Percentiles rank a stretch among this genome's conserved stretches.
These are phyloP conservation scores for Prunus dulcis DNA, from an alignment of 306 rosid species.

Conservation along the genomic window DNA sequence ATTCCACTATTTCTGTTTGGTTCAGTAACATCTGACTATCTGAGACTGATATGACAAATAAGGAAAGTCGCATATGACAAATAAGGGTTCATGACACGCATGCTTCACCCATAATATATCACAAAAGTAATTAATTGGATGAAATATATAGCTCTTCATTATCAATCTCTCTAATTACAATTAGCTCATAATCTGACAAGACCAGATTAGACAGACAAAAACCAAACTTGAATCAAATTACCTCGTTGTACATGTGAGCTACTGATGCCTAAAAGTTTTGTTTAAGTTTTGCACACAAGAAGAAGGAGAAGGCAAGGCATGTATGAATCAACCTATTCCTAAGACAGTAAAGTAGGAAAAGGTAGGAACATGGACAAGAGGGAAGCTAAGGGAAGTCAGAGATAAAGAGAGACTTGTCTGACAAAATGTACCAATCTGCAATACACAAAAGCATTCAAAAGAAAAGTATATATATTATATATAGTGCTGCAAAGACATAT, in stretches of 20 bases:
- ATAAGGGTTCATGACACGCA: background rate
- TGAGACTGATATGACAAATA: conserved; percentile 41
- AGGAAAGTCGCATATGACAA: conserved; percentile 27
- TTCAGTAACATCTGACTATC: conserved; percentile 20
- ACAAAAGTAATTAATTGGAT: no score
- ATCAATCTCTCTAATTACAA: no score
- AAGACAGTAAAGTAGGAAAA: conserved; percentile 45
- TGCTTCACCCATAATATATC: background rate
- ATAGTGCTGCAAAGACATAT: background rate
- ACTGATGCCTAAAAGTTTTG: background rate
- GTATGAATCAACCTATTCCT: conserved; percentile 4
- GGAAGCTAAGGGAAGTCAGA: conserved; percentile 25
- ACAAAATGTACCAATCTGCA: conserved; percentile 22
- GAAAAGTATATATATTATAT: conserved; percentile 4
- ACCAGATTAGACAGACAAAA: no score
- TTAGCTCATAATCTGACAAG: no score
- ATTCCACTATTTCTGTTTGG: conserved; percentile 5
- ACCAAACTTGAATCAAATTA: no score
- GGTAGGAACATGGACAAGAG: conserved; percentile 16
- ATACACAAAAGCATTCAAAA: conserved; percentile 19
- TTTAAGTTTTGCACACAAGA: conserved; percentile 23
- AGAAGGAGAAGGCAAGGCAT: background rate
- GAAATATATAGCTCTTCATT: no score
- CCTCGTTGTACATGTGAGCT: no score
- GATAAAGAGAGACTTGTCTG: conserved; percentile 24